Percentiles rank a stretch among this genome's conserved stretches.
Evolutionary conservation across 768 basidiomycete species (phyloP).

Genomic region (Kwoniella europaea): DNA sequence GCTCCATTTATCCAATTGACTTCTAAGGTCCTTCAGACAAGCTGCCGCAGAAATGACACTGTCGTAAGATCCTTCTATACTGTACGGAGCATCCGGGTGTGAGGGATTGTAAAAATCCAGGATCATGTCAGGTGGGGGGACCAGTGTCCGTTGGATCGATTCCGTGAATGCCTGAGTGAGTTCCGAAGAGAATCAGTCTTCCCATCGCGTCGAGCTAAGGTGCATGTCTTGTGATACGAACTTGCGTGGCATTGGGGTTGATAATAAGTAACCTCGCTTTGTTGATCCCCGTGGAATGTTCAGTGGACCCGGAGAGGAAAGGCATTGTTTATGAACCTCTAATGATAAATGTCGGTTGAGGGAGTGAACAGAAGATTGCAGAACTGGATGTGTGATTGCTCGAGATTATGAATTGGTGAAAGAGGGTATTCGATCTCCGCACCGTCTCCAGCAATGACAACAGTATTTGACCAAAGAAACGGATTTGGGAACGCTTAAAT

Average conservation of each 20-base stretch:
- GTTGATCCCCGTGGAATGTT: neutral
- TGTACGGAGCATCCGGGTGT: neutral
- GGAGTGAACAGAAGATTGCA: no score
- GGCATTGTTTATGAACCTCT: neutral
- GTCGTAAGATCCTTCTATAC: constrained; percentile 38
- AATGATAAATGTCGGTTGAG: no score
- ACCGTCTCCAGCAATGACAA: no score
- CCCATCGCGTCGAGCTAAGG: neutral
- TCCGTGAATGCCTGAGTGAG: neutral
- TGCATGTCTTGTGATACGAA: neutral
- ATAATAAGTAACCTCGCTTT: neutral
- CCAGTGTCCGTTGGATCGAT: neutral
- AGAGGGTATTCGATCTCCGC: no score
- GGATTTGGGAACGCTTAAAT: no score
- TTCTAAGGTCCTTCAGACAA: constrained; percentile 22
- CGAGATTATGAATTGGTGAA: no score
- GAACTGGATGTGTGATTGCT: no score
- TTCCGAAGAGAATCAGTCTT: neutral
- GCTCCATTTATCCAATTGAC: constrained; percentile 36
- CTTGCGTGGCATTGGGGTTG: neutral
- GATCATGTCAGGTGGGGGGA: neutral
- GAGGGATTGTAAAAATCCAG: neutral
- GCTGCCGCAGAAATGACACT: constrained; percentile 37
- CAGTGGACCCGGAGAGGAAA: neutral
- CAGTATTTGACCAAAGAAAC: no score